These are phyloP conservation scores for Erythrobasidium yunnanense DNA, from an alignment of 768 basidiomycete species.

Conservation along the genomic window DNA sequence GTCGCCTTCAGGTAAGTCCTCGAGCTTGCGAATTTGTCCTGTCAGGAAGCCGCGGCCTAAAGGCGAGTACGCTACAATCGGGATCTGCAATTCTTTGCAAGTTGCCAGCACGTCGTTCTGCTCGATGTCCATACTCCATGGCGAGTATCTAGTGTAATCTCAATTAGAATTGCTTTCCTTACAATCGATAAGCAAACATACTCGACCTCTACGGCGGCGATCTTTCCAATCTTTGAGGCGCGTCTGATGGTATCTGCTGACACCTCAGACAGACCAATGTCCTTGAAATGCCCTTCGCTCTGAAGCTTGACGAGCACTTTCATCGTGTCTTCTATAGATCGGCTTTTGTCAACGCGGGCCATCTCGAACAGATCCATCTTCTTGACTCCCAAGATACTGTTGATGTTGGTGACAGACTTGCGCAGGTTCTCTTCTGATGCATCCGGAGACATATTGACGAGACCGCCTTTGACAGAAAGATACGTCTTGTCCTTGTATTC, in stretches of 20 bases:
- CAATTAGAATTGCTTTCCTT: background rate
- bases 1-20: slow-evolving; percentile 36
- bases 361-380: slow-evolving; percentile 54
- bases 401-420: slow-evolving; percentile 48
- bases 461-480: slow-evolving; percentile 48
- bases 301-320: slow-evolving; percentile 46
- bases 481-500: slow-evolving; percentile 46
- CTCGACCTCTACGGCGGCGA: slow-evolving; percentile 57
- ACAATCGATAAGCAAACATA: background rate
- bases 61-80: slow-evolving; percentile 41
- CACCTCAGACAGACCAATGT: slow-evolving; percentile 53
- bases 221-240: slow-evolving; percentile 47
- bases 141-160: slow-evolving; percentile 42
- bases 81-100: slow-evolving; percentile 40
- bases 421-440: slow-evolving; percentile 45
- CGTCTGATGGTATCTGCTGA: slow-evolving; percentile 45
- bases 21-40: slow-evolving; percentile 36
- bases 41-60: slow-evolving; percentile 29
- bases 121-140: slow-evolving; percentile 30
- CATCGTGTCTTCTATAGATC: slow-evolving; percentile 48
- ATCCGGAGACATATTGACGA: slow-evolving; percentile 27
- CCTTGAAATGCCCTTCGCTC: slow-evolving; percentile 52
- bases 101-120: slow-evolving; percentile 40
- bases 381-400: slow-evolving; percentile 46
- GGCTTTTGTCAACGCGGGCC: slow-evolving; percentile 46